Conservation (phyloP, 768 basidiomycete genomes). For the Auricularia sp. region DNA sequence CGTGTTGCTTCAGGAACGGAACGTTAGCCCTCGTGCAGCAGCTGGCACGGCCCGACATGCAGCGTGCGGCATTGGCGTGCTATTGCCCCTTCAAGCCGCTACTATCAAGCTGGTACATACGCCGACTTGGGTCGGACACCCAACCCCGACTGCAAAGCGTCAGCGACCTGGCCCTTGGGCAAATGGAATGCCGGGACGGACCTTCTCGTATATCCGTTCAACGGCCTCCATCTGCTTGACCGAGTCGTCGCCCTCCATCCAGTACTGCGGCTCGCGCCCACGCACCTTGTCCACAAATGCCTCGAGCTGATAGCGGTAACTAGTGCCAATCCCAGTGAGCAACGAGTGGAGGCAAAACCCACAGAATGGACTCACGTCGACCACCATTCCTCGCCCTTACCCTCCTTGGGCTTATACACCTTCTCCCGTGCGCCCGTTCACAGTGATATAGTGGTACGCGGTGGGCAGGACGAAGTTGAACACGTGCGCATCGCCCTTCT, state of each 20-base stretch:
- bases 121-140: too few relatives aligned
- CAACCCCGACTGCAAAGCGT: too few relatives aligned
- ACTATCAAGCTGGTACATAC: too few relatives aligned
- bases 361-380: conserved; percentile 25
- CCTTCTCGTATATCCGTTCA: conserved; percentile 47
- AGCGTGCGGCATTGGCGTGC: too few relatives aligned
- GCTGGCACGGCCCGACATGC: too few relatives aligned
- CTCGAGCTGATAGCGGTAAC: conserved; percentile 51
- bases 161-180: too few relatives aligned
- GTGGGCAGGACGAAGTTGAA: conserved; percentile 36
- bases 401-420: conserved; percentile 28
- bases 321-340: not conserved
- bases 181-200: conserved; percentile 11
- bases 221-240: conserved; percentile 47
- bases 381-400: conserved; percentile 43
- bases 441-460: conserved; percentile 37
- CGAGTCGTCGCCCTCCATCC: conserved; percentile 45
- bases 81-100: too few relatives aligned
- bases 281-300: conserved; percentile 51
- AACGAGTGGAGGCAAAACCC: too few relatives aligned
- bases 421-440: conserved; percentile 33
- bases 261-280: conserved; percentile 41
- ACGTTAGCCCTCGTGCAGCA: too few relatives aligned
- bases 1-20: too few relatives aligned
- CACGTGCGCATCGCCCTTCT: conserved; percentile 32